Conservation (phyloP, 1,284 basidiomycete species). For the Boletus semigastroideus region DNA sequence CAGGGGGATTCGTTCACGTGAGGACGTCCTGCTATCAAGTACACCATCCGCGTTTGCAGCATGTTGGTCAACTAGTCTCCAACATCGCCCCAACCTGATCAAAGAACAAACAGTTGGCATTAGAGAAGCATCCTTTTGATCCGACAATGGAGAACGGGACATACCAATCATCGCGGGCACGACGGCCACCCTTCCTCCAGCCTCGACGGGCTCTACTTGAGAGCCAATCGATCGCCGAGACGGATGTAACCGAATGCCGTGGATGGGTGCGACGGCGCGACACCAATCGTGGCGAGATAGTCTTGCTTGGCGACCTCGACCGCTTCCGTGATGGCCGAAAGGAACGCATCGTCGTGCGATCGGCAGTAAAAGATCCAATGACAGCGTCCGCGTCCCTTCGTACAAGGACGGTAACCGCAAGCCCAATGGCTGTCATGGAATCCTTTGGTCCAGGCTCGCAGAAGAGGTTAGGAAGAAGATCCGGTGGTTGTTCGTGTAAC, state of each 20-base stretch:
- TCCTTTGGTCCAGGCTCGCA: slow-evolving; percentile 83
- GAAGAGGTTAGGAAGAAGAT: slow-evolving; percentile 66
- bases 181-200: slow-evolving; percentile 76
- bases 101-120: slow-evolving; percentile 9
- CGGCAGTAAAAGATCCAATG: slow-evolving; percentile 81
- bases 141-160: slow-evolving; percentile 11
- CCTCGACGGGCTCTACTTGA: slow-evolving; percentile 74
- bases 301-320: slow-evolving; percentile 74
- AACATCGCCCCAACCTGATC: slow-evolving; percentile 81
- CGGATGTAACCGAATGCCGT: slow-evolving; percentile 84
- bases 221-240: slow-evolving; percentile 65
- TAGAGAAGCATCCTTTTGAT: slow-evolving; percentile 10
- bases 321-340: slow-evolving; percentile 76
- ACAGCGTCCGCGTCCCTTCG: slow-evolving; percentile 73
- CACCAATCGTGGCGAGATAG: slow-evolving; percentile 82
- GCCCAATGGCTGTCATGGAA: slow-evolving; percentile 83
- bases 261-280: slow-evolving; percentile 81
- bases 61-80: no score
- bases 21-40: no score
- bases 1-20: no score
- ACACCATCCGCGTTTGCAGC: no score
- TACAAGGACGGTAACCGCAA: slow-evolving; percentile 77
- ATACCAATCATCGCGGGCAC: slow-evolving; percentile 82
- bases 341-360: slow-evolving; percentile 83
- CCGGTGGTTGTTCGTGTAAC: slow-evolving; percentile 74